Conservation (phyloP, 2,329 filamentous ascomycete genomes). For the Colletotrichum sansevieriae region DNA sequence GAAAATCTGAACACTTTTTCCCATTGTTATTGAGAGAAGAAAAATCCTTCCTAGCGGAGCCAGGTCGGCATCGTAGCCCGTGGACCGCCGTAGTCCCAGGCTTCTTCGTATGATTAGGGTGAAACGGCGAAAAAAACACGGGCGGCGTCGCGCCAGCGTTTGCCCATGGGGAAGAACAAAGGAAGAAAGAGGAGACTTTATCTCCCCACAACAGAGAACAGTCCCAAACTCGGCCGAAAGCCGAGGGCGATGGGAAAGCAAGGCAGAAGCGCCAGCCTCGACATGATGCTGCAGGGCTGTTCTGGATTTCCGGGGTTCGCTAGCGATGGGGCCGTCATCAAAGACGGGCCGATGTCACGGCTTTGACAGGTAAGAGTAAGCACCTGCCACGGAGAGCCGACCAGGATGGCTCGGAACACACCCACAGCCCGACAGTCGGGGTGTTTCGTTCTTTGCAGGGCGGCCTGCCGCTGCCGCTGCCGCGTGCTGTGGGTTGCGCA, state of each 20-base stretch:
- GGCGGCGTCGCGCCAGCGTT: slow-evolving; percentile 26
- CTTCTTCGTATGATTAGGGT: slow-evolving; percentile 18
- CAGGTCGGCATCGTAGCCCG: slow-evolving; percentile 11
- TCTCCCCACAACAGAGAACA: slow-evolving; percentile 21
- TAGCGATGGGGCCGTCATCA: slow-evolving; percentile 38
- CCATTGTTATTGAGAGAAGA: background rate
- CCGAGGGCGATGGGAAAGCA: slow-evolving; percentile 29
- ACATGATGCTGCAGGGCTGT: slow-evolving; percentile 3
- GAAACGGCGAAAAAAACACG: slow-evolving; percentile 37
- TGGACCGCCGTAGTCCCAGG: background rate
- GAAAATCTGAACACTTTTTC: background rate
- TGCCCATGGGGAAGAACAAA: slow-evolving; percentile 41
- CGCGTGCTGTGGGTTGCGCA: slow-evolving; percentile 8
- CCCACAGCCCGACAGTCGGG: slow-evolving; percentile 32
- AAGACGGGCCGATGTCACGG: slow-evolving; percentile 41
- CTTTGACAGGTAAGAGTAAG: slow-evolving; percentile 37
- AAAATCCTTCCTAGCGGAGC: slow-evolving; percentile 32
- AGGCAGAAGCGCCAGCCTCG: slow-evolving; percentile 14
- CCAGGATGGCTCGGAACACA: slow-evolving; percentile 32
- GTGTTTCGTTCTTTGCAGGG: background rate
- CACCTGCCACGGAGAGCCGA: slow-evolving; percentile 30
- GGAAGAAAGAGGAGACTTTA: slow-evolving; percentile 26
- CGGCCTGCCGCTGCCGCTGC: background rate
- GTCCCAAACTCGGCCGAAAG: slow-evolving; percentile 33
- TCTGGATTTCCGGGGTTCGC: slow-evolving; percentile 29